Base-by-base conservation (phyloP, 2,329 filamentous ascomycete genomes). In the Fusarium oligoseptatum region DNA sequence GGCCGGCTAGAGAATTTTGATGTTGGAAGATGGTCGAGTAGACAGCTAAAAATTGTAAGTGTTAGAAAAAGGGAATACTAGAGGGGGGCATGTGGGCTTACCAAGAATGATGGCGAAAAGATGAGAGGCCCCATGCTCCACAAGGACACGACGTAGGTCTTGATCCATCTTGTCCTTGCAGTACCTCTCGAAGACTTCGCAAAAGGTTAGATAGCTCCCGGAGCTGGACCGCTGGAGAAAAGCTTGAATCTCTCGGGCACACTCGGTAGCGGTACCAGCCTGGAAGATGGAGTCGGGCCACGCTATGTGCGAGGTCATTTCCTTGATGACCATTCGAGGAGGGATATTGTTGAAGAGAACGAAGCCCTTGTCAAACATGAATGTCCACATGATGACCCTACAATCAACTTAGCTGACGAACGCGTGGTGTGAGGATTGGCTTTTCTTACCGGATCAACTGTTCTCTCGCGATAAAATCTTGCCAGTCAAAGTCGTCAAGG, bases 261-360 rank as follows among this genome's bases (percentile, higher is more conserved):
- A 52, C 3, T 52, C 48, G 5, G 48, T 4, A n/a, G 48, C 48
- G 3, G 15, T 52, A 1, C 24, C 10, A 6, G 24, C 48, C 17
- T 52, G 48, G 48, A 52, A 52, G 17, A 52, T 52, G 17, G 48
- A 12, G 27, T 52, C 48, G 2, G 48, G 48, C 48, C 48, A 52
- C 1, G 48, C 48, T n/a, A 52, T 29, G 27, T 52, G 48, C 17
- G 29, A 29, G 24, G 24, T 29, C 48, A 52, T 52, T 52, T 52
- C 48, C 5, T 52, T 52, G 24, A 52, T 29, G 24, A 52, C 24
- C 48, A 52, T 52, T n/a, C 48, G 48, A n/a, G 48, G 48, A 52
- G 24, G 48, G 48, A 52, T 52, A 5, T 52, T 52, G 24, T 29
- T 52, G 24, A 52, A 52, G 24, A 52, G 48, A 6, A 52, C 48